Percentiles rank a stretch among this genome's conserved stretches.
phyloP scores from a whole-genome alignment of 2,329 filamentous ascomycete genomes.

The Macrophomina phaseolina region DNA sequence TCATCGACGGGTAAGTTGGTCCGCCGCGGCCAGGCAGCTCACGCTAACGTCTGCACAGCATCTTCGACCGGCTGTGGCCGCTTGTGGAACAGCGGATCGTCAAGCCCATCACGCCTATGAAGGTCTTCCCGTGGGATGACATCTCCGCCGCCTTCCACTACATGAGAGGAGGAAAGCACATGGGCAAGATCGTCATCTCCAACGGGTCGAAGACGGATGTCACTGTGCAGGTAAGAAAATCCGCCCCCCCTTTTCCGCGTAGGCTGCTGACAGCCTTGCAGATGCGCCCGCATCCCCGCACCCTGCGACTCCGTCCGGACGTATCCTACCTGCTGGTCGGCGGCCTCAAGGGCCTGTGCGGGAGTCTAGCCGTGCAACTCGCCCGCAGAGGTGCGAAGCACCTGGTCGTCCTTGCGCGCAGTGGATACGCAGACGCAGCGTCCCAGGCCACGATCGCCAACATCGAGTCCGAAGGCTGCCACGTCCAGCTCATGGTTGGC shows the following conservation, averaged over 20 bases:
- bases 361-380: slow-evolving; percentile 34
- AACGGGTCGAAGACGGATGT: slow-evolving; percentile 4
- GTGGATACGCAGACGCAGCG: slow-evolving; percentile 38
- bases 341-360: slow-evolving; percentile 37
- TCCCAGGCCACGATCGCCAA: slow-evolving; percentile 34
- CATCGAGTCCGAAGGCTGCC: slow-evolving; percentile 28
- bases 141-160: slow-evolving; percentile 31
- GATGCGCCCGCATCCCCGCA: background rate
- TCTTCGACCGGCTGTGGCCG: background rate
- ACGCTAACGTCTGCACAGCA: background rate
- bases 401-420: slow-evolving; percentile 36
- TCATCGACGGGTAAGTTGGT: slow-evolving; percentile 1
- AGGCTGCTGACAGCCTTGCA: too few species aligned
- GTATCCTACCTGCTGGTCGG: slow-evolving; percentile 39
- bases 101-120: slow-evolving; percentile 34
- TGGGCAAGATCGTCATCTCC: slow-evolving; percentile 33
- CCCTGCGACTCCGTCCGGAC: slow-evolving; percentile 19
- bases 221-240: too few species aligned
- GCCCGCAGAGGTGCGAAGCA: slow-evolving; percentile 34
- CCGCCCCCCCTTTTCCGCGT: too few species aligned
- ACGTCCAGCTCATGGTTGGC: slow-evolving; percentile 23
- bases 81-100: slow-evolving; percentile 33
- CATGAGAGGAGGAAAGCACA: slow-evolving; percentile 27
- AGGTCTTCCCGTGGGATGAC: slow-evolving; percentile 30
- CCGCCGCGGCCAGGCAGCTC: background rate